Base-by-base conservation (phyloP, 441 rosid genomes). In the Eruca vesicaria region DNA sequence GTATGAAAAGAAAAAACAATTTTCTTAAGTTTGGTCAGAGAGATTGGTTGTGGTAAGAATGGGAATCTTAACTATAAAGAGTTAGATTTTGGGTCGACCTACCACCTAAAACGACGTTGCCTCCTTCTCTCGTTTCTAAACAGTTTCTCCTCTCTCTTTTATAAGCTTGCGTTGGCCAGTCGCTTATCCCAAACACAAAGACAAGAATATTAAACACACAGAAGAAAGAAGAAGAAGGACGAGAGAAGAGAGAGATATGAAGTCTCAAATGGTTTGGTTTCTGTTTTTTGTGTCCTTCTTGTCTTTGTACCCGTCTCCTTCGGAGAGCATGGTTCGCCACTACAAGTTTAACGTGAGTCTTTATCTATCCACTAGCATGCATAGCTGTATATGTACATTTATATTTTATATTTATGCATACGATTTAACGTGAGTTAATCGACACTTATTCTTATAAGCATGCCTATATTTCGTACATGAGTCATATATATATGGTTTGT, bases 271-370 rank as follows among this genome's bases (percentile, higher is more conserved):
- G 70, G 33, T 83, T 73, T 88, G 83, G 11, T 72, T 85, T 68
- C 61, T 86, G 18, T 63, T 88, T 69, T 81, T 91, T 66, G 71
- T 83, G 10, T 84, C 84, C 11, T 82, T 78, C 83, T 63, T 91
- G 50, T 79, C 14, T 31, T 50, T 78, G 26, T 73, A 77, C 10
- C 94, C 93, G 0, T 80, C 83, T 71, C 63, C 88, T 41, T 88
- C 85, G 2, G 84, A 94, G 21, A 80, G 86, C 86, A 79, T 78
- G 32, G 81, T 90, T 76, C 96, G 94, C 16, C 88, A 76, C 67
- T 94, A 94, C 86, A 89, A 82, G 75, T 94, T 94, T 74, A 78
- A 90, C 75, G 98, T 90, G 82, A 87, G 97, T 79, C 20, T 65
- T 0, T 58, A 35, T 75, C 11, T 41, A 15, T 43, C 38, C 5